Base-by-base conservation (phyloP, 2,329 filamentous ascomycete genomes). In the Didymella keratinophila region DNA sequence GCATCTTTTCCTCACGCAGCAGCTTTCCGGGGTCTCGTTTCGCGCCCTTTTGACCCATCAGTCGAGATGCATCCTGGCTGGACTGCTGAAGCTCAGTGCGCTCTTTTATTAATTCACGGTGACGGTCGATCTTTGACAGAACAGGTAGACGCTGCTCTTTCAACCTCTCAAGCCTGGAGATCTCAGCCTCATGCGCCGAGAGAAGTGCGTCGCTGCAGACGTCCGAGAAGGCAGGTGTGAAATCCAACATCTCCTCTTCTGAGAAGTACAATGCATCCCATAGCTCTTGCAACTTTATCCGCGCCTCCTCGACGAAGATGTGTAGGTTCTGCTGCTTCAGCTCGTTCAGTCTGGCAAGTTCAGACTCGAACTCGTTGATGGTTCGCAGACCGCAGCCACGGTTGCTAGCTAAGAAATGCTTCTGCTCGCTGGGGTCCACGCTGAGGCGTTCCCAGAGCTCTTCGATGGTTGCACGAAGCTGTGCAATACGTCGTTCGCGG, bases 241-340 rank as follows among this genome's bases (percentile, higher is more conserved):
- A 99, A 67, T 97, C 93, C 56, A 98, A 86, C 93, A 98, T 98
- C 79, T 99, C 95, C 71, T 99, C 95, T 74, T 99, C 95, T 0
- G 92, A 97, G 73, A 96, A 93, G 80, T 95, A 98, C 1, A 99
- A 81, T 0, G 87, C 84, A 73, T 99, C 95, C 95, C 96, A 99
- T 0, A 99, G 86, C 72, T 96, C 93, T 76, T 98, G 94, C 11
- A 99, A 84, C 73, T 91, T 92, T 78, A 88, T 91, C 39, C 96
- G 87, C 20, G 94, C 90, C 79, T 99, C 95, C 75, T 98, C 95
- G 11, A 99, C 92, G 71, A 99, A 99, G 4, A 98, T 79, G 73
- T 97, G 93, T 62, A 99, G 83, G 71, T 99, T 97, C 75, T 99
- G 92, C 69, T 90, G 86, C 82, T 99, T 99, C 58, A 98, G 84